Evolutionary conservation across 768 basidiomycete species (phyloP).

Genomic region (Auricularia sp.): DNA sequence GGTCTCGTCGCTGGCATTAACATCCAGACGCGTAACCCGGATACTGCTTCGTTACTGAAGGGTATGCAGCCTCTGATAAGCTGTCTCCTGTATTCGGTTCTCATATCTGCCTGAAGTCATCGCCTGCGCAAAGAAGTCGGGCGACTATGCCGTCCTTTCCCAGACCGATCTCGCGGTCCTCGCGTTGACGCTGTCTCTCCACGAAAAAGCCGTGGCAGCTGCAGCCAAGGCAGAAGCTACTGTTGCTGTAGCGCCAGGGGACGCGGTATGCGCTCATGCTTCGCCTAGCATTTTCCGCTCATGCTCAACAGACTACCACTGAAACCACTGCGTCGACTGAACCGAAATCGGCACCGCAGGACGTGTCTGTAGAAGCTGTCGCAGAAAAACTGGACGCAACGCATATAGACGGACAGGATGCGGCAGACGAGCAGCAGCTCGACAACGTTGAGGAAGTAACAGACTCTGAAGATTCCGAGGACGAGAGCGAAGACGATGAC

Average conservation of each 20-base stretch:
- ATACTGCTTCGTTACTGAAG: constrained; percentile 48
- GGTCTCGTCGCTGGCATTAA: constrained; percentile 67
- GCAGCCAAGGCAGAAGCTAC: background rate
- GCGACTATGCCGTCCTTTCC: constrained; percentile 89
- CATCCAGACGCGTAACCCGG: constrained; percentile 59
- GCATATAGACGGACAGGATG: background rate
- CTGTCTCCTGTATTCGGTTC: constrained; percentile 11
- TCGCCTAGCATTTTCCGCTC: too few relatives aligned
- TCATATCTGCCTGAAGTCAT: constrained; percentile 45
- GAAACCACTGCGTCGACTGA: background rate
- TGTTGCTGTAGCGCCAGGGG: background rate
- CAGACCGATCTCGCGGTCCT: constrained; percentile 84
- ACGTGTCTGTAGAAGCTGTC: background rate
- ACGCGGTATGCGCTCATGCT: too few relatives aligned
- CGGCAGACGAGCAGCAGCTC: background rate
- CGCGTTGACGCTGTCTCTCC: constrained; percentile 75
- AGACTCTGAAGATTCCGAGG: constrained; percentile 13
- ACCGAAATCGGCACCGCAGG: background rate
- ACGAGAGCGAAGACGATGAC: constrained; percentile 45
- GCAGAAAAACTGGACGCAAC: background rate
- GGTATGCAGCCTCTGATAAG: constrained; percentile 38
- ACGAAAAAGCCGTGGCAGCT: constrained; percentile 36
- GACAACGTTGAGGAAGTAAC: constrained; percentile 4
- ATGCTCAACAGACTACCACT: too few relatives aligned
- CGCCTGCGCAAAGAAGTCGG: constrained; percentile 87